Conservation (phyloP, 495 filamentous ascomycete genomes). For the Corynascus novoguineensis region DNA sequence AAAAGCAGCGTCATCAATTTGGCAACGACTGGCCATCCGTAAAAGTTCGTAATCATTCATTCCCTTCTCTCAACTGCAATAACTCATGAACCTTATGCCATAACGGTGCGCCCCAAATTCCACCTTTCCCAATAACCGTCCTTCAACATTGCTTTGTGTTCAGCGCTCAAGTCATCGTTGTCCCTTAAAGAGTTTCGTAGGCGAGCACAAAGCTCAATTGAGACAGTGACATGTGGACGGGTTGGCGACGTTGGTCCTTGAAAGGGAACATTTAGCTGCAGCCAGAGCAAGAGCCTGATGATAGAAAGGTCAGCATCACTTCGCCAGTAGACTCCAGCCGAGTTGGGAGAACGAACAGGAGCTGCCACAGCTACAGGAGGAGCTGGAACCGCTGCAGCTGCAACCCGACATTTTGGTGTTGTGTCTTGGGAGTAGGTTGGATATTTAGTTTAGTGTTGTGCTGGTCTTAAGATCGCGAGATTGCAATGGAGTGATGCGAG, state of each 20-base stretch:
- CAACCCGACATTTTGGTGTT: slow-evolving; percentile 44
- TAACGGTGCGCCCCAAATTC: background rate
- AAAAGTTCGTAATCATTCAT: background rate
- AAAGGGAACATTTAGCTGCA: slow-evolving; percentile 21
- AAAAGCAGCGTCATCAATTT: background rate
- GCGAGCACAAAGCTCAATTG: too few relatives aligned
- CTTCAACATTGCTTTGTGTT: too few relatives aligned
- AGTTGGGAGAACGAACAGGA: slow-evolving; percentile 35
- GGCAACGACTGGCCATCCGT: background rate
- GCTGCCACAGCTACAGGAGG: slow-evolving; percentile 36
- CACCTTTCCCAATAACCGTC: too few relatives aligned
- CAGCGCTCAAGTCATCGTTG: background rate
- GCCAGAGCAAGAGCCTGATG: slow-evolving; percentile 40
- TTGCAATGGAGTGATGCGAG: slow-evolving; percentile 2
- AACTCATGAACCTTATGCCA: background rate
- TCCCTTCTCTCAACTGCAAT: background rate
- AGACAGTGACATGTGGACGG: background rate
- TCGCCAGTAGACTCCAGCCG: background rate
- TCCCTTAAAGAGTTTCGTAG: background rate
- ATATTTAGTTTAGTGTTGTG: slow-evolving; percentile 11
- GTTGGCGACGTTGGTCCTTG: background rate
- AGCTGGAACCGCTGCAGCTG: slow-evolving; percentile 39
- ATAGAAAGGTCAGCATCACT: background rate
- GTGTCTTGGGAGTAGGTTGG: slow-evolving; percentile 10
- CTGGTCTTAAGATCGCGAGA: background rate